Conservation (phyloP, 169 alveolate species). For the Plasmodium adleri region DNA sequence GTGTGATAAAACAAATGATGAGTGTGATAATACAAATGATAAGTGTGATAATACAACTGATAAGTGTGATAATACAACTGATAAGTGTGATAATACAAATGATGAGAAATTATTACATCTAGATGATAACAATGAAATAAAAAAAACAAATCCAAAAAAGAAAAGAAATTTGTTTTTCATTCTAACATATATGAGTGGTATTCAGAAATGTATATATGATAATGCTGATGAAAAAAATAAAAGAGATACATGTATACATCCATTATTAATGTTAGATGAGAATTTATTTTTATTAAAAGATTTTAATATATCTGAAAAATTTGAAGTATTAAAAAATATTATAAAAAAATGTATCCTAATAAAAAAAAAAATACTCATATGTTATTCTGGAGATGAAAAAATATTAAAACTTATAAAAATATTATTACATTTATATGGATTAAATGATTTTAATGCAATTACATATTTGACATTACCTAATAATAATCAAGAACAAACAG, state of each 20-base stretch:
- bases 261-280: constrained; percentile 61
- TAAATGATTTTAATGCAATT: constrained; percentile 2
- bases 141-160: background rate
- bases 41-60: too few species aligned
- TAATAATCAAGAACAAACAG: background rate
- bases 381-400: constrained; percentile 72
- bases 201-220: constrained; percentile 67
- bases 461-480: background rate
- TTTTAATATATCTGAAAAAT: constrained; percentile 68
- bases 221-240: constrained; percentile 40
- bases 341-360: constrained; percentile 33
- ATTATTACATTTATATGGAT: constrained; percentile 5
- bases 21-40: too few species aligned
- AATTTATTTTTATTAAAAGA: constrained; percentile 39
- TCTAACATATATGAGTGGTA: constrained; percentile 72
- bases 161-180: constrained; percentile 2
- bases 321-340: constrained; percentile 53
- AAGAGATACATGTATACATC: constrained; percentile 35
- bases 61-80: too few species aligned
- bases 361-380: constrained; percentile 55
- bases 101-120: background rate
- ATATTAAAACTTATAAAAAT: constrained; percentile 36
- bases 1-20: too few species aligned
- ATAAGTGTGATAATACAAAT: too few species aligned
- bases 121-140: background rate